A percentile compares a stretch with the other conserved stretches of the same genome.
phyloP scores from a whole-genome alignment of 2,329 filamentous ascomycete genomes.

The Pseudogymnoascus sp. region DNA sequence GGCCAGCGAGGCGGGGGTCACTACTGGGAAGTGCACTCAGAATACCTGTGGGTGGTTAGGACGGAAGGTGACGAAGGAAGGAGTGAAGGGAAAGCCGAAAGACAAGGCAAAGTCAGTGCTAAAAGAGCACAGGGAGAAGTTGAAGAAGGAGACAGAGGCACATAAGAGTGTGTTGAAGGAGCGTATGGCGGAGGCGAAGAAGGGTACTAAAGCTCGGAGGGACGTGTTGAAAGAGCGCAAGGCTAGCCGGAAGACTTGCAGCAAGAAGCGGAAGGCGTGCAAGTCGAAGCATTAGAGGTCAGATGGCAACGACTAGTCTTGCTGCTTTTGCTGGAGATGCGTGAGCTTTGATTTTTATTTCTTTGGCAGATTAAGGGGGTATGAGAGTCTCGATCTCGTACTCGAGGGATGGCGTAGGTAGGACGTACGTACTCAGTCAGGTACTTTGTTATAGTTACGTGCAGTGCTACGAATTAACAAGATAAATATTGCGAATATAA shows the following conservation, averaged over 20 bases:
- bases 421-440: slow-evolving; percentile 6
- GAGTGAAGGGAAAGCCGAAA: not conserved
- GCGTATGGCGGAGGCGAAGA: not conserved
- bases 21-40: not conserved
- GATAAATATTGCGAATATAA: slow-evolving; percentile 6
- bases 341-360: not conserved
- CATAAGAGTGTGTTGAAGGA: not conserved
- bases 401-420: slow-evolving; percentile 1
- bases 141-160: not conserved
- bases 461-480: slow-evolving; percentile 3
- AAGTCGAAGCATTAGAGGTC: not conserved
- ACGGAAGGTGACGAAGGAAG: not conserved
- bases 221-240: not conserved
- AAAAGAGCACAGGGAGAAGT: not conserved
- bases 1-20: slow-evolving; percentile 29
- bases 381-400: not conserved
- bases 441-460: slow-evolving; percentile 7
- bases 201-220: not conserved
- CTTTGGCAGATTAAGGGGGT: not conserved
- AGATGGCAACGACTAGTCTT: not conserved
- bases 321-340: not conserved
- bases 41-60: not conserved
- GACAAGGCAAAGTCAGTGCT: not conserved
- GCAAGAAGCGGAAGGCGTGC: not conserved
- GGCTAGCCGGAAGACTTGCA: not conserved